A percentile compares a stretch with the other conserved stretches of the same genome.
Conservation (phyloP, 2,329 filamentous ascomycete species). For the Trichoderma semiorbis region DNA sequence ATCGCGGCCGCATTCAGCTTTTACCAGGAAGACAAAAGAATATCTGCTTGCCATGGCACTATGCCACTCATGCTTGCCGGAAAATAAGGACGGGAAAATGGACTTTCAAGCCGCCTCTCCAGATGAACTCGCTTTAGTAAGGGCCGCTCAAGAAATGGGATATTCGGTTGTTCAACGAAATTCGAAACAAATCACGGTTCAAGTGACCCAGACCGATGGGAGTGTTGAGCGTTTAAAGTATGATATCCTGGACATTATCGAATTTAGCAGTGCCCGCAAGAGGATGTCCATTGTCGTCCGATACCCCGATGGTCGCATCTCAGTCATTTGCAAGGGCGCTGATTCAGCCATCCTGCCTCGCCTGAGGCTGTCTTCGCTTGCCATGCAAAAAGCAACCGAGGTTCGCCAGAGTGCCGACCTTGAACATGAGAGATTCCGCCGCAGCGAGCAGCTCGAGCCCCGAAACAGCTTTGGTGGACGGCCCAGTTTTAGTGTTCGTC, state of each 20-base stretch:
- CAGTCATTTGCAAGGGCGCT: slow-evolving; percentile 85
- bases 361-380: slow-evolving; percentile 68
- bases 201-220: slow-evolving; percentile 38
- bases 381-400: slow-evolving; percentile 69
- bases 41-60: slow-evolving; percentile 82
- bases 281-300: slow-evolving; percentile 86
- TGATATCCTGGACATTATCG: slow-evolving; percentile 80
- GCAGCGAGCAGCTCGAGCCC: slow-evolving; percentile 53
- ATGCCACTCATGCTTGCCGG: slow-evolving; percentile 88
- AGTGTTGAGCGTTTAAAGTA: slow-evolving; percentile 58
- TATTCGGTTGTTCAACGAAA: slow-evolving; percentile 74
- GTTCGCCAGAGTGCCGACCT: slow-evolving; percentile 60
- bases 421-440: slow-evolving; percentile 53
- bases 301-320: slow-evolving; percentile 79
- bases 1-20: slow-evolving; percentile 68
- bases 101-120: slow-evolving; percentile 86
- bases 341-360: slow-evolving; percentile 79
- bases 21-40: slow-evolving; percentile 74
- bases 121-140: slow-evolving; percentile 82
- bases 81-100: slow-evolving; percentile 66
- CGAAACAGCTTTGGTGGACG: slow-evolving; percentile 55
- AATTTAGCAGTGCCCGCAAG: slow-evolving; percentile 86
- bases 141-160: slow-evolving; percentile 80
- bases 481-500: slow-evolving; percentile 49
- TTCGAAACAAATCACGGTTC: slow-evolving; percentile 61